These are phyloP conservation scores for Moricandia arvensis DNA, from an alignment of 345 rosid genomes.

Conservation along the genomic window DNA sequence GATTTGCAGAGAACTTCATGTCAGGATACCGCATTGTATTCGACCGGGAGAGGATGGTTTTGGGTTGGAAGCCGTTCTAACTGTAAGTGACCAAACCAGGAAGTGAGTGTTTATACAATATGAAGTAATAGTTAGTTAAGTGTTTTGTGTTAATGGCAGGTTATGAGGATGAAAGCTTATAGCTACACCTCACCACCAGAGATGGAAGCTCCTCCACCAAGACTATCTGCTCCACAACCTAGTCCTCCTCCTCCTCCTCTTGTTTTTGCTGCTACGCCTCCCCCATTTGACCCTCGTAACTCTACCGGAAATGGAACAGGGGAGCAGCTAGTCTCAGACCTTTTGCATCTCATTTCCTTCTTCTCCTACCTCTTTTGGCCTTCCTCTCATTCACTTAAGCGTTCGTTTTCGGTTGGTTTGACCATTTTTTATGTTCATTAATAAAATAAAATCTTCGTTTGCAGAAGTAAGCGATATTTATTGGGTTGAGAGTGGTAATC, in stretches of 20 bases:
- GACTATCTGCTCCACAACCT: constrained; percentile 3
- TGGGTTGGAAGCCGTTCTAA: constrained; percentile 67
- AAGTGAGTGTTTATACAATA: neutral
- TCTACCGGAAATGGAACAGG: neutral
- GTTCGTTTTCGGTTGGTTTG: constrained; percentile 18
- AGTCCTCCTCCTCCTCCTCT: neutral
- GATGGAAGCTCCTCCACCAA: constrained; percentile 26
- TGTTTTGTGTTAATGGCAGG: constrained; percentile 18
- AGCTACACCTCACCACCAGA: constrained; percentile 28
- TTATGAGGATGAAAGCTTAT: constrained; percentile 30
- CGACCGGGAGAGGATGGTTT: constrained; percentile 56
- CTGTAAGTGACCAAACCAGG: constrained; percentile 48
- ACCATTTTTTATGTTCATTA: neutral
- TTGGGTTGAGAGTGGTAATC: neutral
- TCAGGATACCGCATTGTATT: constrained; percentile 58
- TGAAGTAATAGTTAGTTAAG: neutral
- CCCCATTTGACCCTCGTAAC: neutral
- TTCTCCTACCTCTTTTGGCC: constrained; percentile 31
- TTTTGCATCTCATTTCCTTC: constrained; percentile 19
- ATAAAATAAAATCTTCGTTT: neutral
- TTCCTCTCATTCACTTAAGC: constrained; percentile 21
- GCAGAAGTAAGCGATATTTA: neutral
- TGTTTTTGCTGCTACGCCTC: neutral
- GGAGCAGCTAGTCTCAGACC: constrained; percentile 20
- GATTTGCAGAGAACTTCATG: constrained; percentile 67